phyloP scores from a whole-genome alignment of 306 rosid genomes.

The Alnus glutinosa region DNA sequence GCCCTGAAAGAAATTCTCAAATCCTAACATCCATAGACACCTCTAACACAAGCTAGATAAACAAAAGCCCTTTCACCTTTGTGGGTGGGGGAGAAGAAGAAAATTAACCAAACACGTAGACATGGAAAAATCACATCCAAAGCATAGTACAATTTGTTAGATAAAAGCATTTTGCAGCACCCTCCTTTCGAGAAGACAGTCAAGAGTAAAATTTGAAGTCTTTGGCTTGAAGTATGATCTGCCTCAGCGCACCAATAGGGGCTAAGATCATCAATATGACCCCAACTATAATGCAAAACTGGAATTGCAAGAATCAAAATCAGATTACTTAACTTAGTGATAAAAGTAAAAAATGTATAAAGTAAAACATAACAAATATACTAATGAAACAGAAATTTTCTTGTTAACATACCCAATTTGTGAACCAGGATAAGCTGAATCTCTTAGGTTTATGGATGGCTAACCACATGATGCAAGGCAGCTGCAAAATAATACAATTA shows the following conservation, averaged over 20 bases:
- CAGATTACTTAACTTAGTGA: neutral
- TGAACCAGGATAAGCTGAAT: slow-evolving; percentile 38
- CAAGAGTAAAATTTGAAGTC: slow-evolving; percentile 28
- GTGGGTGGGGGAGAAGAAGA: too few species aligned
- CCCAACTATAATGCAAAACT: slow-evolving; percentile 31
- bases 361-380: neutral
- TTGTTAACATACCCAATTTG: slow-evolving; percentile 34
- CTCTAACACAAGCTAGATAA: too few species aligned
- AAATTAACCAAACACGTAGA: too few species aligned
- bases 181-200: neutral
- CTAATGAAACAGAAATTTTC: neutral
- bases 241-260: slow-evolving; percentile 36
- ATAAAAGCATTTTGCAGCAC: neutral
- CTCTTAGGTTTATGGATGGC: slow-evolving; percentile 33
- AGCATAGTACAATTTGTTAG: neutral
- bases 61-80: too few species aligned
- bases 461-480: slow-evolving; percentile 55
- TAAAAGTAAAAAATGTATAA: too few species aligned
- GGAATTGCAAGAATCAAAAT: neutral
- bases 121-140: neutral
- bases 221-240: slow-evolving; percentile 27
- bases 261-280: slow-evolving; percentile 20
- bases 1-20: too few species aligned
- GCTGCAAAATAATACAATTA: slow-evolving; percentile 24
- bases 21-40: too few species aligned